These are phyloP conservation scores for Eucalyptus lansdowneana DNA, from an alignment of 345 rosid genomes.

Conservation along the genomic window DNA sequence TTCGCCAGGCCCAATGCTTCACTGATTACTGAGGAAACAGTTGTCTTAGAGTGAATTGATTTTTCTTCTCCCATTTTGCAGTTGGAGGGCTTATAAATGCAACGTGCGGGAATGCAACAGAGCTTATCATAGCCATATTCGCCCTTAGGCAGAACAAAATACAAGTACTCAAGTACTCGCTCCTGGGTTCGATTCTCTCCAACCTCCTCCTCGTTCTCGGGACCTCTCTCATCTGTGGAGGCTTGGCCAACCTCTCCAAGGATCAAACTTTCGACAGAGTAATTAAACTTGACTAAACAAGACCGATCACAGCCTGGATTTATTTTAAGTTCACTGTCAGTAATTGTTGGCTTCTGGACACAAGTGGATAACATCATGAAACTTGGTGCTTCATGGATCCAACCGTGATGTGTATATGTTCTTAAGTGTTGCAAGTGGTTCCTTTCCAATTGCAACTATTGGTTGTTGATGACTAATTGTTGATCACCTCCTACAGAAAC, in stretches of 20 bases:
- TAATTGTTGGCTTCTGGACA: neutral
- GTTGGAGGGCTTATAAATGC: constrained; percentile 93
- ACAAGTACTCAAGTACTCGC: constrained; percentile 61
- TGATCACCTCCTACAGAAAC: constrained; percentile 38
- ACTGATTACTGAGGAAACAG: neutral
- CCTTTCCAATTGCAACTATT: neutral
- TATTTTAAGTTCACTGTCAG: neutral
- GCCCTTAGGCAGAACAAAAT: constrained; percentile 65
- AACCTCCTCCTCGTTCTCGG: constrained; percentile 90
- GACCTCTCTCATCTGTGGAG: constrained; percentile 70
- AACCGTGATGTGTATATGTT: neutral
- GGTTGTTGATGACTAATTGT: neutral
- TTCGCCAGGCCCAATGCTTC: neutral
- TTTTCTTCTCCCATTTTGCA: neutral
- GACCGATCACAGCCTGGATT: neutral
- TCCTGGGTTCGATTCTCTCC: constrained; percentile 79
- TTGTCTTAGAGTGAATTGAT: neutral
- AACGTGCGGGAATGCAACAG: constrained; percentile 94
- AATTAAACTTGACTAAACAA: neutral
- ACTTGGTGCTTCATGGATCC: neutral
- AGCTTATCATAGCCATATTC: constrained; percentile 73
- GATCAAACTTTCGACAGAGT: constrained; percentile 73
- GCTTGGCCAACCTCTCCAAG: constrained; percentile 62
- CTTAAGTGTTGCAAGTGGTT: neutral
- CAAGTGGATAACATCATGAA: neutral